Conservation (phyloP, 176 grass and related monocot species). For the Triticum timopheevii region DNA sequence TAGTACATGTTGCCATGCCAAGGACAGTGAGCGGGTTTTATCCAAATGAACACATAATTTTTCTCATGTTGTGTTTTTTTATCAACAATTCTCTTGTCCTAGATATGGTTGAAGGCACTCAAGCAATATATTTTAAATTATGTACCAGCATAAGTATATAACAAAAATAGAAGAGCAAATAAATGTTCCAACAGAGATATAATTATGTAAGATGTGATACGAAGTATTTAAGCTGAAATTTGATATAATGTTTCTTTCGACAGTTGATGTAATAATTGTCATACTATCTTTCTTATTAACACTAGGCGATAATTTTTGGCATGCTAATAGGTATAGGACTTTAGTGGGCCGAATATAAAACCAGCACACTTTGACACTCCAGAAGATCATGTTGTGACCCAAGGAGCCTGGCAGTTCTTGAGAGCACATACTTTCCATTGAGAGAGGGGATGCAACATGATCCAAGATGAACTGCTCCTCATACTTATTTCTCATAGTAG, state of each 20-base stretch:
- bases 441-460: neutral
- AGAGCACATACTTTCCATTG: neutral
- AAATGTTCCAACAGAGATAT: neutral
- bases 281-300: neutral
- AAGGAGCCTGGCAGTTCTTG: neutral
- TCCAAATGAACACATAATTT: neutral
- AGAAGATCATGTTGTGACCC: no score
- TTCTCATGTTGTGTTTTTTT: neutral
- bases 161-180: neutral
- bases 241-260: neutral
- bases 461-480: neutral
- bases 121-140: conserved; percentile 8
- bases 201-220: neutral
- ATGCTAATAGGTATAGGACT: neutral
- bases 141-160: neutral
- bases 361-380: neutral
- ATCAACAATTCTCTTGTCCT: neutral
- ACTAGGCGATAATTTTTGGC: neutral
- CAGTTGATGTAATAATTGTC: neutral
- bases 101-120: neutral
- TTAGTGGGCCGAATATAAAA: neutral
- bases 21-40: neutral
- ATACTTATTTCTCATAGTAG: neutral
- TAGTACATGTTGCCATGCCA: neutral
- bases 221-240: neutral